These are phyloP conservation scores for Hyaloscypha bicolor DNA, from an alignment of 495 filamentous ascomycete genomes.

Conservation along the genomic window DNA sequence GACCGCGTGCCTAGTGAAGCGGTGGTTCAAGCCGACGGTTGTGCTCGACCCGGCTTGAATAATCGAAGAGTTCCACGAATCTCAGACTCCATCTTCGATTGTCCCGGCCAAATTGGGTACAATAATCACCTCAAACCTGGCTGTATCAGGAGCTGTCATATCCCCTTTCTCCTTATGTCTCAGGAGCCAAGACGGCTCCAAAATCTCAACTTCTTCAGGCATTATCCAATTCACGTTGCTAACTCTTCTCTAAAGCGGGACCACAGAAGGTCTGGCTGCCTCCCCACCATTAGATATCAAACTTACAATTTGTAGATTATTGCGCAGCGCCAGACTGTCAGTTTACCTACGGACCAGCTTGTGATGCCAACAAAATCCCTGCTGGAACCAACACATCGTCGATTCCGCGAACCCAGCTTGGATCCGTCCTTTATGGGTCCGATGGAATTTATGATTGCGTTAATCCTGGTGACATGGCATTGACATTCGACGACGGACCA, in stretches of 20 bases:
- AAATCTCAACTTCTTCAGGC: too few species aligned
- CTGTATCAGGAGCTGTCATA: too few species aligned
- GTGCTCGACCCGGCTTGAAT: too few species aligned
- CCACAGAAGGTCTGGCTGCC: slow-evolving; percentile 35
- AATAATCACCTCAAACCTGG: too few species aligned
- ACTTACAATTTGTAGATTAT: slow-evolving; percentile 44
- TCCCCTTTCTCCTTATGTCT: too few species aligned
- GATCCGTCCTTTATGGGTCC: slow-evolving; percentile 60
- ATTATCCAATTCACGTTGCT: not conserved
- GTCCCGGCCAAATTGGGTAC: too few species aligned
- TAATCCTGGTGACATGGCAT: slow-evolving; percentile 44
- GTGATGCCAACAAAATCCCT: slow-evolving; percentile 69
- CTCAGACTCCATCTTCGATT: too few species aligned
- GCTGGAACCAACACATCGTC: slow-evolving; percentile 59
- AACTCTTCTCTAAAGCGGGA: not conserved
- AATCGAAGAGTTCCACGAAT: too few species aligned
- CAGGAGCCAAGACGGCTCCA: too few species aligned
- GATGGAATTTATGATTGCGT: slow-evolving; percentile 67
- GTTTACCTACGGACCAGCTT: slow-evolving; percentile 63
- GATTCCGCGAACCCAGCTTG: slow-evolving; percentile 61
- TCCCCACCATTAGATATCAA: slow-evolving; percentile 22
- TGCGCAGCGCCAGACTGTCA: slow-evolving; percentile 72
- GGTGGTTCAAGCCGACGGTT: too few species aligned
- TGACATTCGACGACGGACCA: slow-evolving; percentile 75
- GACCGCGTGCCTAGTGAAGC: too few species aligned